Evolutionary conservation across 1,284 basidiomycete species (phyloP), one percentile per base, ranked within the genome.

Genomic region (Ganoderma lingzhi): DNA sequence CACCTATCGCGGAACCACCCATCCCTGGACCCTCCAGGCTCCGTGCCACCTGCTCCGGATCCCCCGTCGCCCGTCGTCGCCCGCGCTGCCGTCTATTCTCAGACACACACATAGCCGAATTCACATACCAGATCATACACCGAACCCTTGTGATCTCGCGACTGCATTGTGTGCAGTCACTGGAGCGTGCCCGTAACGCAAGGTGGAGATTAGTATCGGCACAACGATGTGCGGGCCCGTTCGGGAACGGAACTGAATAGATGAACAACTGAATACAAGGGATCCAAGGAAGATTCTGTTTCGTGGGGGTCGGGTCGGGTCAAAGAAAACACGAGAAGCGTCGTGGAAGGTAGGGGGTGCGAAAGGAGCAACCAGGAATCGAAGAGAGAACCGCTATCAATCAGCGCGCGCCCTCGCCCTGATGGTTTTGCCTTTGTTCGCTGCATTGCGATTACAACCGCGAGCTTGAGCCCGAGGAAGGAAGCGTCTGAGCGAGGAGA

Each of bases 191-290:
- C 35, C 56, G 56, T n/a, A 59, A 39, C 32, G 35, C 56, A 39
- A 9, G 56, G 32, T 39, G 6, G 56, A 59, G 35, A 59, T 37
- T 59, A 17, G 23, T 59, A 59, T 39, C n/a, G 32, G 23, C 19
- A 51, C 10, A 9, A 19, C 55, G 19, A 15, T 17, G 32, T 35
- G 32, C 28, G 55, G 32, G 55, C 17, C 55, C 55, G 55, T 14
- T 17, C 55, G 5, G 55, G 55, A 9, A 32, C 55, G 55, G 55
- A 17, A 28, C 23, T 48, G 8, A 8, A 48, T 48, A n/a, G 9
- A 48, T 28, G 48, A 51, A 51, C 48, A 56, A 56, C 53, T 56
- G 53, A 56, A 56, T 56, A 32, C 53, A 56, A 56, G 30, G 39
- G 30, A 56, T 32, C 53, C 53, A 30, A 32, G 53, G 30, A 56